Evolutionary conservation across 116 monocot species (phyloP).

Genomic region (Trichopus zeylanicus): DNA sequence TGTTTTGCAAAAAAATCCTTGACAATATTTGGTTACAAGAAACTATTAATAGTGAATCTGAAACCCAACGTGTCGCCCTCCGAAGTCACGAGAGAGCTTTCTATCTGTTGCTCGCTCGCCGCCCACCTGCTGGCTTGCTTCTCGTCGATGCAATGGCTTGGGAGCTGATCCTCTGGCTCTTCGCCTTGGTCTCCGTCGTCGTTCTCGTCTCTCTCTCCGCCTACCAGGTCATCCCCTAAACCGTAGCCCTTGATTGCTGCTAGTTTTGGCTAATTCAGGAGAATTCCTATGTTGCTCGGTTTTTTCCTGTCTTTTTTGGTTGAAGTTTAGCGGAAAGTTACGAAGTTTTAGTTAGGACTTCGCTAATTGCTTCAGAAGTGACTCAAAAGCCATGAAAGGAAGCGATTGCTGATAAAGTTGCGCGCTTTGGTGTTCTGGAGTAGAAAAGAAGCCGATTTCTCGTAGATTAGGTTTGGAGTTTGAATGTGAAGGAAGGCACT

Average conservation of each 20-base stretch:
- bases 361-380: background rate
- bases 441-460: background rate
- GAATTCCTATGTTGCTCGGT: background rate
- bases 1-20: no score
- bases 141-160: slow-evolving; percentile 22
- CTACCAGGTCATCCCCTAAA: slow-evolving; percentile 30
- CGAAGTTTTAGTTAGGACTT: background rate
- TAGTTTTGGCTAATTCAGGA: background rate
- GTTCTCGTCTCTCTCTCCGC: slow-evolving; percentile 28
- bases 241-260: slow-evolving; percentile 3
- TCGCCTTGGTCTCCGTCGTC: slow-evolving; percentile 29
- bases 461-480: background rate
- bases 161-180: slow-evolving; percentile 40
- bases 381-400: background rate
- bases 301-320: no score
- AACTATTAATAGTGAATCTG: no score
- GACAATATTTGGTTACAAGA: no score
- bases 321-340: no score
- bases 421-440: background rate
- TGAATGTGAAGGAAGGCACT: background rate
- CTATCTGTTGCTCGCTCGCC: no score
- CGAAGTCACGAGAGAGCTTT: no score
- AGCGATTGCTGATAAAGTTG: no score
- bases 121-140: no score
- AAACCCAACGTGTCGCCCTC: no score